Conservation (phyloP, 805 yeast genomes). For the Lipomyces anomalus region DNA sequence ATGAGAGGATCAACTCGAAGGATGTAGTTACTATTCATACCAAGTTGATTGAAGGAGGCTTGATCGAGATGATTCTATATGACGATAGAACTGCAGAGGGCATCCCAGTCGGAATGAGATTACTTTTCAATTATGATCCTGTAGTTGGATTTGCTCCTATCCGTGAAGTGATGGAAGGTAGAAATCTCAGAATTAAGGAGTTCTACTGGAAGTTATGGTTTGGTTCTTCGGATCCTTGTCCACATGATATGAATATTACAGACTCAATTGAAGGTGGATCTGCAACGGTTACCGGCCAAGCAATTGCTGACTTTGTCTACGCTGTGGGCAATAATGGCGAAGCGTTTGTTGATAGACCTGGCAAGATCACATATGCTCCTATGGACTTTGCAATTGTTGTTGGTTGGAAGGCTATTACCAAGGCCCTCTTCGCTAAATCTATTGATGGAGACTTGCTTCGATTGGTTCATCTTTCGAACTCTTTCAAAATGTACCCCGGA, state of each 20-base stretch:
- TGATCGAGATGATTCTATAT: conserved; percentile 67
- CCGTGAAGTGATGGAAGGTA: conserved; percentile 78
- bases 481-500: conserved; percentile 88
- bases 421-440: conserved; percentile 93
- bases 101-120: conserved; percentile 65
- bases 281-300: conserved; percentile 63
- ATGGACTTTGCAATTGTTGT: conserved; percentile 98
- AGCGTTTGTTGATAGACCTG: conserved; percentile 85
- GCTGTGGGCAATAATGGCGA: conserved; percentile 97
- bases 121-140: conserved; percentile 74
- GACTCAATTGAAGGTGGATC: conserved; percentile 65
- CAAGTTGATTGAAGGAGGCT: conserved; percentile 40
- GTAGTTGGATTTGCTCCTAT: conserved; percentile 94
- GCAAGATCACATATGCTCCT: conserved; percentile 83
- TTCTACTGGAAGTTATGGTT: conserved; percentile 99
- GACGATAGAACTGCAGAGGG: conserved; percentile 84
- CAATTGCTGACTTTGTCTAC: conserved; percentile 86
- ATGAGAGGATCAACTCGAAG: conserved; percentile 69
- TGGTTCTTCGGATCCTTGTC: conserved; percentile 46
- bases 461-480: conserved; percentile 90
- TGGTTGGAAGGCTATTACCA: conserved; percentile 97
- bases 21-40: conserved; percentile 55
- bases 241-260: conserved; percentile 59
- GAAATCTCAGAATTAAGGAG: conserved; percentile 88
- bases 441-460: conserved; percentile 95